Conservation (phyloP, 345 rosid genomes). For the Boechera divaricarpa region DNA sequence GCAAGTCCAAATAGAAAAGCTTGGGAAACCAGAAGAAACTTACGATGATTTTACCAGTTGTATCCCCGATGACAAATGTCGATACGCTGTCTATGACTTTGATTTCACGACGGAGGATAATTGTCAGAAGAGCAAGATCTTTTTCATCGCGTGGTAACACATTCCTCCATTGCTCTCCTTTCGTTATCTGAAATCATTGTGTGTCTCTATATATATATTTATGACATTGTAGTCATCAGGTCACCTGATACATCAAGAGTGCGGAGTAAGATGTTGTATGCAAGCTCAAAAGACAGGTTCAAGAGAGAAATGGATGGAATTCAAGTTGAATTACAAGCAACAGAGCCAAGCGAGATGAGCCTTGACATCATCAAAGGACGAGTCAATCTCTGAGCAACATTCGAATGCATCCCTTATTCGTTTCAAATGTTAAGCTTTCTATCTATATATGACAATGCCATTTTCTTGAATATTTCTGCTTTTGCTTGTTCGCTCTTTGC, state of each 20-base stretch:
- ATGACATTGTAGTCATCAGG: slow-evolving; percentile 43
- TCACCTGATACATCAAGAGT: slow-evolving; percentile 70
- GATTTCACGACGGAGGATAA: slow-evolving; percentile 78
- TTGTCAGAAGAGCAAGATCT: slow-evolving; percentile 79
- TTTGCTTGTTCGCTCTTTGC: slow-evolving; percentile 12
- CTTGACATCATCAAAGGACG: slow-evolving; percentile 66
- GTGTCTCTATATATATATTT: background rate
- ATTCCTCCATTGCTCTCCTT: background rate
- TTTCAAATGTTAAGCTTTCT: slow-evolving; percentile 1
- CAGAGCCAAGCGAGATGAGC: slow-evolving; percentile 84
- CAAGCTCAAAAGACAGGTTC: slow-evolving; percentile 82
- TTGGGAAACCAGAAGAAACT: slow-evolving; percentile 56
- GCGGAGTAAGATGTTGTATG: slow-evolving; percentile 81
- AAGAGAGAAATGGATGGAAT: slow-evolving; percentile 76
- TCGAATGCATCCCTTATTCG: background rate
- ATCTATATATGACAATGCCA: background rate
- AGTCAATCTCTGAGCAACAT: slow-evolving; percentile 40
- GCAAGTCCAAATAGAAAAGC: slow-evolving; percentile 61
- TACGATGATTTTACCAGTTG: slow-evolving; percentile 63
- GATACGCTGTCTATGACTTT: slow-evolving; percentile 75
- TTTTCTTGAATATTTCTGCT: slow-evolving; percentile 9
- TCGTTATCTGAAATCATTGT: background rate
- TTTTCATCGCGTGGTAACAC: slow-evolving; percentile 73
- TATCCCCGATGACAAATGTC: slow-evolving; percentile 65
- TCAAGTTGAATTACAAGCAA: slow-evolving; percentile 76